Evolutionary conservation across 768 basidiomycete species (phyloP).

Genomic region (Phlebiopsis flavidoalba): DNA sequence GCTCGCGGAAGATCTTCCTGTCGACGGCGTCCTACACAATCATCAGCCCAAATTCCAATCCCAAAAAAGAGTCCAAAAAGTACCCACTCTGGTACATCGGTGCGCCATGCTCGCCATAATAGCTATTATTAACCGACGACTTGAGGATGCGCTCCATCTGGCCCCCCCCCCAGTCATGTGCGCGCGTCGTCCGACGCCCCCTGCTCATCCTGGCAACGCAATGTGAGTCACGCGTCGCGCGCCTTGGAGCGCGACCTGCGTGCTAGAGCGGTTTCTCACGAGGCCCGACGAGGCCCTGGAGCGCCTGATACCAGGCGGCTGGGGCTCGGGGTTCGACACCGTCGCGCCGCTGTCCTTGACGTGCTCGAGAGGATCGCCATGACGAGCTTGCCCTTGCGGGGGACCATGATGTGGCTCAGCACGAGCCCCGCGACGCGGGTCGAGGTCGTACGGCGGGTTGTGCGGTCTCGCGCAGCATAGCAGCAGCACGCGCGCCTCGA

Average conservation of each 20-base stretch:
- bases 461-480: slow-evolving; percentile 83
- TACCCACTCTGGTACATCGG: slow-evolving; percentile 52
- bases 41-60: too few relatives aligned
- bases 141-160: slow-evolving; percentile 96
- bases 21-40: slow-evolving; percentile 72
- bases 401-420: slow-evolving; percentile 93
- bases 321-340: slow-evolving; percentile 72
- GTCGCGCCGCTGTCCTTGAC: slow-evolving; percentile 78
- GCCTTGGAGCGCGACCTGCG: slow-evolving; percentile 89
- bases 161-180: too few relatives aligned
- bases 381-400: slow-evolving; percentile 86
- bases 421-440: slow-evolving; percentile 83
- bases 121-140: slow-evolving; percentile 78
- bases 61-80: not conserved
- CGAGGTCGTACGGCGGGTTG: slow-evolving; percentile 90
- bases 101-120: slow-evolving; percentile 86
- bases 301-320: slow-evolving; percentile 66
- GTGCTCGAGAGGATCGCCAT: slow-evolving; percentile 83
- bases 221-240: slow-evolving; percentile 96
- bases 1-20: slow-evolving; percentile 85
- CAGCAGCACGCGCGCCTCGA: slow-evolving; percentile 91
- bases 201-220: slow-evolving; percentile 89
- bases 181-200: slow-evolving; percentile 98
- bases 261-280: slow-evolving; percentile 97
- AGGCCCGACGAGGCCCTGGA: slow-evolving; percentile 76